Evolutionary conservation across 169 alveolate species (phyloP).

Genomic region (Plasmodium malariae): DNA sequence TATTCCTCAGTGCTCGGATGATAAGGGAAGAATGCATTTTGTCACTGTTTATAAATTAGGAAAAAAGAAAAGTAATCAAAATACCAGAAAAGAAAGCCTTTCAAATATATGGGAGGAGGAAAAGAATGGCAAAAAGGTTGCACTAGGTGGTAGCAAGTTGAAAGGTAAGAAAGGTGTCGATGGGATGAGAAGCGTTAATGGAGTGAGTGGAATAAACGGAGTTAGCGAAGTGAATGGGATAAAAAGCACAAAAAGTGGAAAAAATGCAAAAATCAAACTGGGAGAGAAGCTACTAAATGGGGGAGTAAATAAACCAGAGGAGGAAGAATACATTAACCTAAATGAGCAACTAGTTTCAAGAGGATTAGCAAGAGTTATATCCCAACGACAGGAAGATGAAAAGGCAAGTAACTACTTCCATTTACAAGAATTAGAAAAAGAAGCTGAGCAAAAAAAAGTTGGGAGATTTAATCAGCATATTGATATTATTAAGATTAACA

Average conservation of each 20-base stretch:
- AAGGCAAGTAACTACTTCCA: conserved; percentile 51
- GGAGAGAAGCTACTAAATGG: not conserved
- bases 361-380: conserved; percentile 66
- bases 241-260: not conserved
- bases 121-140: too few species aligned
- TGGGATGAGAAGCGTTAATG: too few species aligned
- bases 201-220: too few species aligned
- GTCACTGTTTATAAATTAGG: conserved; percentile 59
- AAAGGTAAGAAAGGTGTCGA: too few species aligned
- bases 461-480: conserved; percentile 68
- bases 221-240: not conserved
- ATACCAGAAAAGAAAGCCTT: not conserved
- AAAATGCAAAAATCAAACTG: not conserved
- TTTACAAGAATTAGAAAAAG: conserved; percentile 74
- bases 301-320: not conserved
- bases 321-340: conserved; percentile 13
- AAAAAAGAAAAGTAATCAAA: conserved; percentile 5
- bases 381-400: conserved; percentile 71
- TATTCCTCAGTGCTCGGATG: conserved; percentile 76
- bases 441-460: conserved; percentile 48
- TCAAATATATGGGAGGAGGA: conserved; percentile 3
- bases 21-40: conserved; percentile 77
- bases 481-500: conserved; percentile 62
- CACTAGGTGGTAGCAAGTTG: too few species aligned
- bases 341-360: conserved; percentile 46